These are phyloP conservation scores for Cadophora sp. DNA, from an alignment of 2,329 filamentous ascomycete genomes.

Conservation along the genomic window DNA sequence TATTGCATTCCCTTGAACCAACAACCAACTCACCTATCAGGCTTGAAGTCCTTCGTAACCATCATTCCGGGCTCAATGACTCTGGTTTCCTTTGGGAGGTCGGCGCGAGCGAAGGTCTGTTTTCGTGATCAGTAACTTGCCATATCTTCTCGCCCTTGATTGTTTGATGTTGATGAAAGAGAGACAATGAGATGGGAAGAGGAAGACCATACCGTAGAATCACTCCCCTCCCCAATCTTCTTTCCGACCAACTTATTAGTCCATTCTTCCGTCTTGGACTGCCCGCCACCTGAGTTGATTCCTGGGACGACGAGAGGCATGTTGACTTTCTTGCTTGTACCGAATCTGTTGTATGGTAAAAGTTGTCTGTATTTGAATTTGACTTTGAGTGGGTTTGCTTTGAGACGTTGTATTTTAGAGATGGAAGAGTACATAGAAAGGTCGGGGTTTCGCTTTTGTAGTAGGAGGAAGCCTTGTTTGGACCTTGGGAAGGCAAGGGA, in stretches of 20 bases:
- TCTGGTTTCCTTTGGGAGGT: slow-evolving; percentile 62
- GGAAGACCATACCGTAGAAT: slow-evolving; percentile 58
- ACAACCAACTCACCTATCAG: slow-evolving; percentile 38
- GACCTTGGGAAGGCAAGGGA: background rate
- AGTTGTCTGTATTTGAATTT: slow-evolving; percentile 18
- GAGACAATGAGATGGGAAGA: background rate
- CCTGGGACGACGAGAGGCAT: slow-evolving; percentile 72
- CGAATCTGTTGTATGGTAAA: slow-evolving; percentile 24
- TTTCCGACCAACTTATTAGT: slow-evolving; percentile 68
- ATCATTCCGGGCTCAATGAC: slow-evolving; percentile 63
- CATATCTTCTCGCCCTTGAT: background rate
- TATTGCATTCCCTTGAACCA: background rate
- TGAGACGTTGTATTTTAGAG: background rate
- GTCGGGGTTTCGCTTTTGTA: background rate
- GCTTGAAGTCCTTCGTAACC: slow-evolving; percentile 62
- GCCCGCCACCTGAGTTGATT: slow-evolving; percentile 51
- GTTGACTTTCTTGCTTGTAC: slow-evolving; percentile 43
- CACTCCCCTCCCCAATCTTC: slow-evolving; percentile 60
- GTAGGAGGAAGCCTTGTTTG: slow-evolving; percentile 15
- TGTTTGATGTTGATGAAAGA: background rate
- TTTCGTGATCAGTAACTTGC: background rate
- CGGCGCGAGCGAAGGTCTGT: slow-evolving; percentile 65
- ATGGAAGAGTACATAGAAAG: background rate
- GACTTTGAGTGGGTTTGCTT: background rate
- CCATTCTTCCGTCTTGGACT: slow-evolving; percentile 61